A percentile compares a stretch with the other conserved stretches of the same genome.
These are phyloP conservation scores for Boletus huronensis DNA, from an alignment of 768 basidiomycete species.

Conservation along the genomic window DNA sequence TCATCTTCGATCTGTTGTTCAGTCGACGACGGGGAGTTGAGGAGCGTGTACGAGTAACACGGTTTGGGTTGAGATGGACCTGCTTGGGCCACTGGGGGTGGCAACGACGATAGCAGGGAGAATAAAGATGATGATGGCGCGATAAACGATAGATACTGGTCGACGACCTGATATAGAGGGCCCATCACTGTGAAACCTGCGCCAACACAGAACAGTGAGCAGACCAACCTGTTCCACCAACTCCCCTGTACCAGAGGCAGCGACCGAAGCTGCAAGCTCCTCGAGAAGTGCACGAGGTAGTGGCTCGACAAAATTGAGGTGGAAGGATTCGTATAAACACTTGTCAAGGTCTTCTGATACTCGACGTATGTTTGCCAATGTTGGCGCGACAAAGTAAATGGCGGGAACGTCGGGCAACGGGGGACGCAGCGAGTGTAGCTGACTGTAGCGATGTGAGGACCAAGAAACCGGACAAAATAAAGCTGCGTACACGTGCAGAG, in stretches of 20 bases:
- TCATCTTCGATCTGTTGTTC: constrained; percentile 92
- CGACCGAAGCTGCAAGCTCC: constrained; percentile 87
- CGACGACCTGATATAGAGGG: constrained; percentile 61
- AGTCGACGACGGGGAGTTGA: constrained; percentile 87
- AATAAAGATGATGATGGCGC: constrained; percentile 90
- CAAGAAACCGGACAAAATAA: neutral
- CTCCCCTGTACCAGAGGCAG: constrained; percentile 80
- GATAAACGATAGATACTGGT: constrained; percentile 97
- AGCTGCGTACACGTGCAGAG: constrained; percentile 86
- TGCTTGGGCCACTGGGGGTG: constrained; percentile 35
- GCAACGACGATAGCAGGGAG: constrained; percentile 70
- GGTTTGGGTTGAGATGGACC: constrained; percentile 36
- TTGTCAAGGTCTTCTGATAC: constrained; percentile 94
- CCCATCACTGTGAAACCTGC: neutral
- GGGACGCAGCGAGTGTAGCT: constrained; percentile 86
- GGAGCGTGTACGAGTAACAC: constrained; percentile 71
- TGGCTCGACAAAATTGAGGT: constrained; percentile 94
- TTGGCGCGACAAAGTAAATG: constrained; percentile 94
- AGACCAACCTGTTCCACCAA: constrained; percentile 65
- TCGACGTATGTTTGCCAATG: constrained; percentile 76
- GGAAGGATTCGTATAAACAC: constrained; percentile 85
- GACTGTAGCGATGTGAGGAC: constrained; percentile 46
- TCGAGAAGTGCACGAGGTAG: constrained; percentile 85
- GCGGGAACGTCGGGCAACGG: constrained; percentile 94
- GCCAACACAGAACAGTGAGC: neutral